phyloP scores from a whole-genome alignment of 148 eudicot species.

The Vaccinium myrtillus region DNA sequence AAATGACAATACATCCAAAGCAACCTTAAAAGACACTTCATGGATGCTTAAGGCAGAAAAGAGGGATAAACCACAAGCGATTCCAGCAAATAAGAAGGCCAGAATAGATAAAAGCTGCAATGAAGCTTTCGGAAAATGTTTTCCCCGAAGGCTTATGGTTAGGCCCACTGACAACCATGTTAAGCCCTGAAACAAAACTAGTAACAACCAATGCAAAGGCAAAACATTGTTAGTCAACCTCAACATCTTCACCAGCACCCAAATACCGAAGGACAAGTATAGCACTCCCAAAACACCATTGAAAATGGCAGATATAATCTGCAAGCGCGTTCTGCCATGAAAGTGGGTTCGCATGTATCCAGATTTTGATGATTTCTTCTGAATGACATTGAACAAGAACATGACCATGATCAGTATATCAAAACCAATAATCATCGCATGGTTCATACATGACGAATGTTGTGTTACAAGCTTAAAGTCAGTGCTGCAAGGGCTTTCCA shows the following conservation, averaged over 20 bases:
- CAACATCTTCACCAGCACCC: slow-evolving; percentile 42
- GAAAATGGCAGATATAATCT: slow-evolving; percentile 45
- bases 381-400: slow-evolving; percentile 40
- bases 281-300: slow-evolving; percentile 60
- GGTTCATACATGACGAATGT: slow-evolving; percentile 83
- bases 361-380: slow-evolving; percentile 35
- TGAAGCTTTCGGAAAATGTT: slow-evolving; percentile 22
- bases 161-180: slow-evolving; percentile 54
- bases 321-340: slow-evolving; percentile 35
- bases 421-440: slow-evolving; percentile 47
- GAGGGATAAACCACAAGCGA: slow-evolving; percentile 40
- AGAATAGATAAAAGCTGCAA: slow-evolving; percentile 45
- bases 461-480: slow-evolving; percentile 35
- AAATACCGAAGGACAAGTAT: slow-evolving; percentile 45
- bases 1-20: slow-evolving; percentile 55
- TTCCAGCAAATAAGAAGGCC: slow-evolving; percentile 43
- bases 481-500: slow-evolving; percentile 35
- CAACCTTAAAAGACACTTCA: slow-evolving; percentile 39
- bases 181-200: slow-evolving; percentile 49
- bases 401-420: slow-evolving; percentile 54
- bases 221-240: slow-evolving; percentile 27
- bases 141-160: slow-evolving; percentile 44
- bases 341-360: slow-evolving; percentile 15
- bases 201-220: slow-evolving; percentile 62
- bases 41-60: slow-evolving; percentile 28